These are phyloP conservation scores for Aspergillus brunneoviolaceus DNA, from an alignment of 2,329 filamentous ascomycete genomes.

Conservation along the genomic window DNA sequence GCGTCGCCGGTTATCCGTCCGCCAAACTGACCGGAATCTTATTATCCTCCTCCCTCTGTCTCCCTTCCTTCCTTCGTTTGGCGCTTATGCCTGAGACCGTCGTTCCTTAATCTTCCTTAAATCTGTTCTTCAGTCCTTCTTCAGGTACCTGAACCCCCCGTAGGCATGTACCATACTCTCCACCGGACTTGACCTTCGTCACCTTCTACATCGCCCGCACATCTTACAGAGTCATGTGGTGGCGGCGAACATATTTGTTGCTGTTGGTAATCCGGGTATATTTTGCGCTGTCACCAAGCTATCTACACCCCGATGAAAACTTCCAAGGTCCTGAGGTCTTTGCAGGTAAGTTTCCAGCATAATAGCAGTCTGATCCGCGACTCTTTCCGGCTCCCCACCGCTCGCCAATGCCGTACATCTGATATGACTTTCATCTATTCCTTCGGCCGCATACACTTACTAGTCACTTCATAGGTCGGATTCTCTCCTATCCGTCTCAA, in stretches of 20 bases:
- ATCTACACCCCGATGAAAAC: slow-evolving; percentile 97
- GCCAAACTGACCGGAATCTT: background rate
- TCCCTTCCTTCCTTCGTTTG: slow-evolving; percentile 2
- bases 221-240: slow-evolving; percentile 67
- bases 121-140: background rate
- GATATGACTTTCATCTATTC: background rate
- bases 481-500: slow-evolving; percentile 87
- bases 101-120: slow-evolving; percentile 9
- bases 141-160: background rate
- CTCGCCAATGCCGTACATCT: no score
- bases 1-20: background rate
- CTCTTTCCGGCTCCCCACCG: background rate
- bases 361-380: background rate
- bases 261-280: slow-evolving; percentile 85
- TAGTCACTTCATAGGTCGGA: slow-evolving; percentile 64
- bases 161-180: slow-evolving; percentile 9
- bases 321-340: slow-evolving; percentile 98
- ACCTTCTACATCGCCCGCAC: slow-evolving; percentile 10
- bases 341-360: slow-evolving; percentile 65
- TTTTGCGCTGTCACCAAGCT: slow-evolving; percentile 91
- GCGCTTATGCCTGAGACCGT: slow-evolving; percentile 9
- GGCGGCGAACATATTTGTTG: slow-evolving; percentile 81
- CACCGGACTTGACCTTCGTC: slow-evolving; percentile 5
- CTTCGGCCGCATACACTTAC: slow-evolving; percentile 5
- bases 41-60: background rate